Base-by-base conservation (phyloP, 1,284 basidiomycete genomes). In the Rhodotorula mucilaginosa region DNA sequence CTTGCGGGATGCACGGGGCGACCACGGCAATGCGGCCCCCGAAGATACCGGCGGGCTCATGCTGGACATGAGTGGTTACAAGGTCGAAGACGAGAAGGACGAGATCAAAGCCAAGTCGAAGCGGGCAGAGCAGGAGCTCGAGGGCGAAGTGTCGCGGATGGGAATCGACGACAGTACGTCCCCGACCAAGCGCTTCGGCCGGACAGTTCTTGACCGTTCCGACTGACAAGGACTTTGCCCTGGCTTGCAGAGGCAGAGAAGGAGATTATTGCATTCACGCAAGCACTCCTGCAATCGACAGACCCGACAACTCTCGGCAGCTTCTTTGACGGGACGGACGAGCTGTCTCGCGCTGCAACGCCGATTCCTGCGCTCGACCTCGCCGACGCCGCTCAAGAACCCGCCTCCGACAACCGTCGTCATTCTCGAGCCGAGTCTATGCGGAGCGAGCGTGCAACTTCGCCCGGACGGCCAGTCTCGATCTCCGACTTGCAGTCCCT, bases 51-150 rank as follows among this genome's bases (percentile, higher is more conserved):
- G 73, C 19, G 70, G 62, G 86, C 79, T 83, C 83, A 82, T 83
- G 31, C 71, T 85, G 72, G 81, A 82, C 76, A 82, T 83, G 79
- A 81, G 80, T 15, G 84, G 84, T 1, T 85, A 84, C 78, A 80
- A 81, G 65, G 68, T 78, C 51, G 67, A 75, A 58, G 61, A 70
- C 31, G 61, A 82, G 58, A 67, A 72, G 48, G 62, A 74, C 39
- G 61, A 64, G 58, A 34, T 69, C 18, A 58, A 48, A 49, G 49
- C 58, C 29, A 70, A 77, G 64, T 62, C 26, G 69, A 49, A 58
- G 64, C 64, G 19, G 68, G 67, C 31, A 21, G 68, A 63, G 58
- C 58, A 51, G 67, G 65, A 65, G 64, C 19, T 51, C 58, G 29
- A 64, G 21, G 31, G 65, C 60, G 54, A 56, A 13, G 54, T 56